Percentiles rank a stretch among this genome's conserved stretches.
These are phyloP conservation scores for Stephania yunnanensis DNA, from an alignment of 164 flowering plant species.

Conservation along the genomic window DNA sequence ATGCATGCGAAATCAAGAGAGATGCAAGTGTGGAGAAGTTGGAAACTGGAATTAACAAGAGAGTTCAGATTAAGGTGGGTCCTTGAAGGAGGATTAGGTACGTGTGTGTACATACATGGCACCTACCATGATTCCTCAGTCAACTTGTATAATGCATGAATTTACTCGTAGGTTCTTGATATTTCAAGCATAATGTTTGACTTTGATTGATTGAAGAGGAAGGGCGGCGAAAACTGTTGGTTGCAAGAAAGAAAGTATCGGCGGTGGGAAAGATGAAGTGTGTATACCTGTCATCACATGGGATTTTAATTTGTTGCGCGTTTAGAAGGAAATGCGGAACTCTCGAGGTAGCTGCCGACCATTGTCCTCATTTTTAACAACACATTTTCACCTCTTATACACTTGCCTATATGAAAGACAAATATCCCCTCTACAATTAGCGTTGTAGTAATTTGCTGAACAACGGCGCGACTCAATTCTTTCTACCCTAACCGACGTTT, in stretches of 20 bases:
- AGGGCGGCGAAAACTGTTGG: background rate
- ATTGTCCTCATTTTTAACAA: background rate
- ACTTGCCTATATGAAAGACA: background rate
- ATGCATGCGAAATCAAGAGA: slow-evolving; percentile 16
- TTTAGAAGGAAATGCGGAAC: background rate
- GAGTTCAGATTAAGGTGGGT: slow-evolving; percentile 42
- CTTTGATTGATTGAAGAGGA: background rate
- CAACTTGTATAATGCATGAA: background rate
- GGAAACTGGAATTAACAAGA: slow-evolving; percentile 39
- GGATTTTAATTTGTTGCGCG: no score
- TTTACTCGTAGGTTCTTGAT: background rate
- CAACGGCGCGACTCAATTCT: background rate
- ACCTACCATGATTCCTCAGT: slow-evolving; percentile 1
- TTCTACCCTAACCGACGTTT: background rate
- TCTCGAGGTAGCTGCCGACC: background rate
- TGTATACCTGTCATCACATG: background rate
- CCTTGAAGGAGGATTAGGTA: slow-evolving; percentile 22
- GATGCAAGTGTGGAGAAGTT: slow-evolving; percentile 33
- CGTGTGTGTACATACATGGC: background rate
- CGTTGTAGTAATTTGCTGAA: no score
- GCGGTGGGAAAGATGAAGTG: background rate
- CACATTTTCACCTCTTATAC: background rate
- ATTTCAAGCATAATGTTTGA: background rate
- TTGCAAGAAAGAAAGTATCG: background rate
- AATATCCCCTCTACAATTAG: background rate